Evolutionary conservation across 257 asterid genomes (phyloP).

Genomic region (Avicennia marina): DNA sequence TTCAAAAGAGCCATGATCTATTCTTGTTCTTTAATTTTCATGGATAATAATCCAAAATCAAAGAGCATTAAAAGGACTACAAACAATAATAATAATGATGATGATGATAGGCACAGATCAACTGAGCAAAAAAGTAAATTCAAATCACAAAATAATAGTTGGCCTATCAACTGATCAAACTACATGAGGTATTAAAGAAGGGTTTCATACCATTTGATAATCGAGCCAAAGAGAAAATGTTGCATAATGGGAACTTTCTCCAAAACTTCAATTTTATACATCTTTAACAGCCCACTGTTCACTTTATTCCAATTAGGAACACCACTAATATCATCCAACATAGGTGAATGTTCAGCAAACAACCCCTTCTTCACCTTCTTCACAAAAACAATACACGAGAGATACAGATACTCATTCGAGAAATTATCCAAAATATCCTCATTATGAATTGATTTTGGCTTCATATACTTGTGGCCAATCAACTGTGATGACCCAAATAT

Average conservation of each 20-base stretch:
- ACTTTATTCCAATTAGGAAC: conserved; percentile 91
- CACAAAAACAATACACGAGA: conserved; percentile 67
- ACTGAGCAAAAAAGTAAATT: too few relatives aligned
- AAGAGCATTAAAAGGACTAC: neutral
- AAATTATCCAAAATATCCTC: conserved; percentile 90
- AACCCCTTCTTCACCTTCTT: conserved; percentile 90
- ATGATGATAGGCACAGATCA: too few relatives aligned
- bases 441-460: conserved; percentile 91
- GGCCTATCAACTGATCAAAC: too few relatives aligned
- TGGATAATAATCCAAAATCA: neutral
- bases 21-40: neutral
- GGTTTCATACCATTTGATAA: conserved; percentile 69
- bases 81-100: neutral
- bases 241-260: conserved; percentile 98
- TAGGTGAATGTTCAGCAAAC: conserved; percentile 94
- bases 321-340: conserved; percentile 95
- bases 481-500: conserved; percentile 87
- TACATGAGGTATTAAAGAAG: neutral
- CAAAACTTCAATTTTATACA: conserved; percentile 88
- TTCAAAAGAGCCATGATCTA: neutral
- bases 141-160: too few relatives aligned
- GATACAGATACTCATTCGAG: conserved; percentile 67
- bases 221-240: conserved; percentile 88
- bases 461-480: conserved; percentile 94
- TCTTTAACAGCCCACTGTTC: conserved; percentile 85